These are phyloP conservation scores for Manihot esculenta DNA, from an alignment of 441 rosid genomes.

Conservation along the genomic window DNA sequence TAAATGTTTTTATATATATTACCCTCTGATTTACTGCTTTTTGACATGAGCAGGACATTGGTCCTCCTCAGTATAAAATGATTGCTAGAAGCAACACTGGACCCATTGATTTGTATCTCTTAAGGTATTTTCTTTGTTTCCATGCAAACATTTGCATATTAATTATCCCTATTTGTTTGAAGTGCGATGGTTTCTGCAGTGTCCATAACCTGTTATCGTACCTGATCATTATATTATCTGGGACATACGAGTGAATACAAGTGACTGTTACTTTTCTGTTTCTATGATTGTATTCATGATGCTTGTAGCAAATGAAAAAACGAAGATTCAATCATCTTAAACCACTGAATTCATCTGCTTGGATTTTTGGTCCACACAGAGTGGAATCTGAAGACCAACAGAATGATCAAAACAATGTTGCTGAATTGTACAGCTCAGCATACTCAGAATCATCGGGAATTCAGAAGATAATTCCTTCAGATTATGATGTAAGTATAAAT, in stretches of 20 bases:
- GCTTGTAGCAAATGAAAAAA: slow-evolving; percentile 48
- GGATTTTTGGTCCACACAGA: slow-evolving; percentile 18
- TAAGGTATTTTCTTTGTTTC: slow-evolving; percentile 44
- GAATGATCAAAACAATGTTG: slow-evolving; percentile 12
- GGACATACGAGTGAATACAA: background rate
- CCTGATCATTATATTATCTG: background rate
- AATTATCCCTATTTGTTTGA: background rate
- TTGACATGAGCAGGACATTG: slow-evolving; percentile 45
- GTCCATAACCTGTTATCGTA: background rate
- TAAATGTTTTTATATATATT: background rate
- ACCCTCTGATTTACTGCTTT: slow-evolving; percentile 15
- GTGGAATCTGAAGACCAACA: slow-evolving; percentile 29
- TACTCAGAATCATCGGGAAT: slow-evolving; percentile 32
- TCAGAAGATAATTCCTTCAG: slow-evolving; percentile 59
- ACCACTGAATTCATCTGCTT: slow-evolving; percentile 26
- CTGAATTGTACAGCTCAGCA: slow-evolving; percentile 13
- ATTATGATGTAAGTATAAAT: slow-evolving; percentile 50
- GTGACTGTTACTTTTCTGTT: background rate
- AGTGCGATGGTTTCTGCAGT: background rate
- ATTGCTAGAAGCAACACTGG: slow-evolving; percentile 67
- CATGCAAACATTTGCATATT: background rate
- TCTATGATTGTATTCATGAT: slow-evolving; percentile 10
- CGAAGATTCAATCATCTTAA: slow-evolving; percentile 29
- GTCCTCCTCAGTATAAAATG: slow-evolving; percentile 61
- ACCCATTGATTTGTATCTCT: slow-evolving; percentile 67